These are phyloP conservation scores for Sarocladium strictum DNA, from an alignment of 2,329 filamentous ascomycete species.

Conservation along the genomic window DNA sequence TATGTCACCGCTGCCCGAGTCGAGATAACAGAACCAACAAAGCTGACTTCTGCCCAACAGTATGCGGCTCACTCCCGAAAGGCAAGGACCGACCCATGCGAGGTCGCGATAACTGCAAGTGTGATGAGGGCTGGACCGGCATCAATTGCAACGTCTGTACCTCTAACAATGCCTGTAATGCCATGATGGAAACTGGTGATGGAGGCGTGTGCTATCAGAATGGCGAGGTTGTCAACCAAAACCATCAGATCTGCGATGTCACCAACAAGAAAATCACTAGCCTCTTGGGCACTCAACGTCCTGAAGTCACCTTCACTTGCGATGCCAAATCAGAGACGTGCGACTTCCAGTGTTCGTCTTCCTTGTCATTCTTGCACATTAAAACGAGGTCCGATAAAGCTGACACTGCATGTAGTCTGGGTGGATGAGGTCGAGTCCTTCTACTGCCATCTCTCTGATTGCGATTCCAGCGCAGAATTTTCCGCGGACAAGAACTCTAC, in stretches of 20 bases:
- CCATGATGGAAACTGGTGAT: slow-evolving; percentile 75
- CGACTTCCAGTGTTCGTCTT: slow-evolving; percentile 81
- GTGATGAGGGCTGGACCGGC: slow-evolving; percentile 88
- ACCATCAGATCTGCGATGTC: slow-evolving; percentile 96
- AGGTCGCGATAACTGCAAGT: slow-evolving; percentile 67
- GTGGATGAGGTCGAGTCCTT: slow-evolving; percentile 92
- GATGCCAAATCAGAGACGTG: slow-evolving; percentile 68
- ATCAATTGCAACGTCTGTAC: slow-evolving; percentile 98
- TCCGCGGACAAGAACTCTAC: slow-evolving; percentile 71
- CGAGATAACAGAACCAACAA: not conserved
- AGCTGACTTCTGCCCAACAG: slow-evolving; percentile 25
- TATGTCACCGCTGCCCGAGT: slow-evolving; percentile 29
- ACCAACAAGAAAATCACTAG: slow-evolving; percentile 92
- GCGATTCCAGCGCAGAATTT: slow-evolving; percentile 65
- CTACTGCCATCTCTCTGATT: slow-evolving; percentile 84
- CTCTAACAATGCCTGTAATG: slow-evolving; percentile 74
- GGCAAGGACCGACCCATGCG: slow-evolving; percentile 74
- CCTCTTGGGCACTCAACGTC: slow-evolving; percentile 75
- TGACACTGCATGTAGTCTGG: slow-evolving; percentile 60
- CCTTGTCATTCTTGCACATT: not conserved
- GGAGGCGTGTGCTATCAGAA: slow-evolving; percentile 89
- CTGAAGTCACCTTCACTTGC: slow-evolving; percentile 93
- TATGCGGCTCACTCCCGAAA: slow-evolving; percentile 82
- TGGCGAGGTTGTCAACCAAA: slow-evolving; percentile 85
- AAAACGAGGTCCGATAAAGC: not conserved